Conservation (phyloP, 2,329 filamentous ascomycete genomes). For the Akanthomyces lecanii region DNA sequence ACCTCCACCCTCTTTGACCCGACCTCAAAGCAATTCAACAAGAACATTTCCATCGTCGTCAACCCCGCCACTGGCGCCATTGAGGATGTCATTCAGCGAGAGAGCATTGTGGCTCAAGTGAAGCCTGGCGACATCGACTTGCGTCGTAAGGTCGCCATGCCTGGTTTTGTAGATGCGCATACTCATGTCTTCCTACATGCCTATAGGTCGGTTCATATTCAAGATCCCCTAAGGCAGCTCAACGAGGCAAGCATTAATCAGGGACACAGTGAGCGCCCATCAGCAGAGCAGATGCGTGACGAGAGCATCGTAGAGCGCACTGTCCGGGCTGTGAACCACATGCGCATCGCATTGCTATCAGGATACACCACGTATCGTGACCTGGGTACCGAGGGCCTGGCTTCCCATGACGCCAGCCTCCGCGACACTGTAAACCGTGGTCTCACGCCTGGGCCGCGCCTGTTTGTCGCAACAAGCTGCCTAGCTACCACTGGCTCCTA, state of each 20-base stretch:
- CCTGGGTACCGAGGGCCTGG: conserved; percentile 49
- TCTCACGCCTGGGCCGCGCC: conserved; percentile 48
- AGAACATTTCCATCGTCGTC: conserved; percentile 41
- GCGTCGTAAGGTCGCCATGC: conserved; percentile 47
- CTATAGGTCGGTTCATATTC: conserved; percentile 33
- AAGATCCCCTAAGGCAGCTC: conserved; percentile 15
- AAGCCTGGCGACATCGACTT: conserved; percentile 46
- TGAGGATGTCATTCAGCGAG: conserved; percentile 28
- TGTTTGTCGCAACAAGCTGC: conserved; percentile 51
- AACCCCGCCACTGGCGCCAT: conserved; percentile 39
- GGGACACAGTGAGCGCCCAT: conserved; percentile 33
- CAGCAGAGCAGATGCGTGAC: conserved; percentile 50
- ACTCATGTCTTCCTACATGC: conserved; percentile 54
- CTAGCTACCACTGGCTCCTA: conserved; percentile 48
- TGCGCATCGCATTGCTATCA: conserved; percentile 47
- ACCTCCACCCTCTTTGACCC: conserved; percentile 46
- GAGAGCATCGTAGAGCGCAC: conserved; percentile 54
- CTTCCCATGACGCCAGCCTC: conserved; percentile 46
- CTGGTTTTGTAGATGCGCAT: conserved; percentile 52
- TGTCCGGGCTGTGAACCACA: conserved; percentile 51
- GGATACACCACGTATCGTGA: conserved; percentile 58
- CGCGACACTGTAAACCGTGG: conserved; percentile 52
- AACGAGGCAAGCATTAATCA: neutral
- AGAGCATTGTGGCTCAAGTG: conserved; percentile 23
- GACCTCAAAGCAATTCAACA: conserved; percentile 36